phyloP scores from a whole-genome alignment of 2,329 filamentous ascomycete species.

The Aspergillus sp. region DNA sequence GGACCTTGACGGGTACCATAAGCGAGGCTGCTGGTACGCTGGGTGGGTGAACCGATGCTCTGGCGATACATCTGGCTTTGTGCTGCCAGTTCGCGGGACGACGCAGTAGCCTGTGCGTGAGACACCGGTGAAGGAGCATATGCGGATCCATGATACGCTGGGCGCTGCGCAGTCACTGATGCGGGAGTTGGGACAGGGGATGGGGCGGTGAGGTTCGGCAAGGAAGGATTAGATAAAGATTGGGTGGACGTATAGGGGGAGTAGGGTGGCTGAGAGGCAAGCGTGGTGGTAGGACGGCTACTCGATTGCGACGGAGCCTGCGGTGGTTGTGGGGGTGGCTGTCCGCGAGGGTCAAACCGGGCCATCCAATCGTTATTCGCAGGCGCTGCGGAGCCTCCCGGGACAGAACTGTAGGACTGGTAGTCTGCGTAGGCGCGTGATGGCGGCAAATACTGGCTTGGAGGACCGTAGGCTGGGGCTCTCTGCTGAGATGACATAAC shows the following conservation, averaged over 20 bases:
- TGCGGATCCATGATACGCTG: conserved; percentile 29
- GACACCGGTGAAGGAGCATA: conserved; percentile 32
- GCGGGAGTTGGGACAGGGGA: conserved; percentile 39
- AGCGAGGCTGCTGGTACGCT: conserved; percentile 29
- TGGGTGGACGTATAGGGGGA: conserved; percentile 31
- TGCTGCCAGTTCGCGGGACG: conserved; percentile 33
- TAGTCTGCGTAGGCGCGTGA: conserved; percentile 39
- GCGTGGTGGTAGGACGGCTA: conserved; percentile 22
- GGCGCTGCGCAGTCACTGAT: conserved; percentile 32
- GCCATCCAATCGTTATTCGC: conserved; percentile 46
- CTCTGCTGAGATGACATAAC: conserved; percentile 27
- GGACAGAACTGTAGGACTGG: conserved; percentile 29
- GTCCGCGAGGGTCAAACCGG: conserved; percentile 43
- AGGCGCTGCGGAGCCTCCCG: conserved; percentile 28
- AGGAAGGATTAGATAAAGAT: conserved; percentile 24
- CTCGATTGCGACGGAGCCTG: conserved; percentile 25
- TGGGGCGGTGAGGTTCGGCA: conserved; percentile 32
- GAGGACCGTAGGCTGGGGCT: conserved; percentile 30
- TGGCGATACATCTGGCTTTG: conserved; percentile 28
- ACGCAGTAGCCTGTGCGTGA: conserved; percentile 27
- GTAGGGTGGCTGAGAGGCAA: conserved; percentile 32
- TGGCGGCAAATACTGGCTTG: conserved; percentile 30
- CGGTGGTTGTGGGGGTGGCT: conserved; percentile 27
- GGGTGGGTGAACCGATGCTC: conserved; percentile 33
- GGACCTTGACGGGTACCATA: conserved; percentile 37